A percentile compares a stretch with the other conserved stretches of the same genome.
phyloP scores from a whole-genome alignment of 768 basidiomycete genomes.

The Cystobasidium ongulense region DNA sequence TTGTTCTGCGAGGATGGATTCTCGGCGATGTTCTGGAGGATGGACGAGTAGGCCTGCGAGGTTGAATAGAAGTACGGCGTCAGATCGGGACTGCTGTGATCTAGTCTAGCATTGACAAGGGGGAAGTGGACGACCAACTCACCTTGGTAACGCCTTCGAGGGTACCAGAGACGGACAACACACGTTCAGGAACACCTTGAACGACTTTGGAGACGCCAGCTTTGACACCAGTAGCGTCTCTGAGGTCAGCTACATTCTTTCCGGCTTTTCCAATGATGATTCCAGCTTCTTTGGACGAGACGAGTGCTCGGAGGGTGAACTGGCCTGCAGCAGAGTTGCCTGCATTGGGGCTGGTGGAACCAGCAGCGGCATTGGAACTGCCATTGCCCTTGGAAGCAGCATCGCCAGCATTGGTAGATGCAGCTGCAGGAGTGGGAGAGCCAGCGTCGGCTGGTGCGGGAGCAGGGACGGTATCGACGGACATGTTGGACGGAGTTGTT shows the following conservation, averaged over 20 bases:
- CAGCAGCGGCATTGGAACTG: background rate
- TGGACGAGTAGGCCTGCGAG: constrained; percentile 80
- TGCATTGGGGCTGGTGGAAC: background rate
- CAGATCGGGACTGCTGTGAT: background rate
- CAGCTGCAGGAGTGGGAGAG: constrained; percentile 13
- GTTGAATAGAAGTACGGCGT: background rate
- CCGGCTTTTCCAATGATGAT: constrained; percentile 95
- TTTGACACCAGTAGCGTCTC: constrained; percentile 91
- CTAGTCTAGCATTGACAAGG: background rate
- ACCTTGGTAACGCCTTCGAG: constrained; percentile 91
- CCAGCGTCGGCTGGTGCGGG: constrained; percentile 13
- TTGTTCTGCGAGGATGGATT: constrained; percentile 62
- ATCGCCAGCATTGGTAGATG: background rate
- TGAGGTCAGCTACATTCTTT: constrained; percentile 92
- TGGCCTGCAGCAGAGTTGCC: background rate
- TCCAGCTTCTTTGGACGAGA: constrained; percentile 59
- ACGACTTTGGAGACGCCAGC: constrained; percentile 99
- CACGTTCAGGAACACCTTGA: constrained; percentile 91
- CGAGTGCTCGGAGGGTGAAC: constrained; percentile 24
- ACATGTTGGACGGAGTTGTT: constrained; percentile 10
- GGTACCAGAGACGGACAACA: constrained; percentile 84
- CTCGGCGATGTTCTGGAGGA: constrained; percentile 56
- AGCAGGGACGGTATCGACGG: constrained; percentile 31
- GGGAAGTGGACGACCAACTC: constrained; percentile 33
- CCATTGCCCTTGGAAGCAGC: background rate